Evolutionary conservation across 768 basidiomycete species (phyloP).

Genomic region (Suillus occidentalis): DNA sequence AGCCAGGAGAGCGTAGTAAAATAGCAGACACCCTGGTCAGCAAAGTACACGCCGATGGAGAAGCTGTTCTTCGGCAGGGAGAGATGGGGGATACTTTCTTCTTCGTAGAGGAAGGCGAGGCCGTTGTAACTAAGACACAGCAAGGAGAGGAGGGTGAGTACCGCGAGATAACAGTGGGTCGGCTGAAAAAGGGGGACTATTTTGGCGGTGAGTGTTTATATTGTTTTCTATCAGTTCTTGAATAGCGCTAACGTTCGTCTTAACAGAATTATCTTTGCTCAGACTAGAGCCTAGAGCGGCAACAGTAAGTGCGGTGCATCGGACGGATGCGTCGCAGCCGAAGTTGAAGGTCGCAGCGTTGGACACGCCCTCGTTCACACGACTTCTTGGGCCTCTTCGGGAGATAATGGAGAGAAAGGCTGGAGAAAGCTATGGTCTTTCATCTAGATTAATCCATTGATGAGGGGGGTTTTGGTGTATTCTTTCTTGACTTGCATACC

Average conservation of each 20-base stretch:
- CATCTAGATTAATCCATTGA: slow-evolving; percentile 34
- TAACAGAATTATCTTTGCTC: slow-evolving; percentile 84
- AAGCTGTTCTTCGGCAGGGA: slow-evolving; percentile 87
- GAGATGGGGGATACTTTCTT: slow-evolving; percentile 98
- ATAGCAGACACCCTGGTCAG: slow-evolving; percentile 95
- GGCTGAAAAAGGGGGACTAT: slow-evolving; percentile 89
- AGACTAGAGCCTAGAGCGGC: slow-evolving; percentile 90
- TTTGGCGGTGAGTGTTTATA: slow-evolving; percentile 79
- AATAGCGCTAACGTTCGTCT: slow-evolving; percentile 11
- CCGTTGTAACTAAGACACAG: slow-evolving; percentile 78
- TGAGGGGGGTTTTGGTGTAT: not conserved
- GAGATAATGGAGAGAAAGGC: slow-evolving; percentile 92
- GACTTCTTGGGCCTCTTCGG: slow-evolving; percentile 86
- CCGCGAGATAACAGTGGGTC: slow-evolving; percentile 71
- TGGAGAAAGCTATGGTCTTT: slow-evolving; percentile 65
- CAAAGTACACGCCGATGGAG: slow-evolving; percentile 76
- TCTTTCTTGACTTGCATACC: slow-evolving; percentile 2
- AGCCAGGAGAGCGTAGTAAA: slow-evolving; percentile 89
- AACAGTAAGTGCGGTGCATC: slow-evolving; percentile 81
- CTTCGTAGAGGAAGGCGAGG: slow-evolving; percentile 94
- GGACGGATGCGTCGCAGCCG: slow-evolving; percentile 42
- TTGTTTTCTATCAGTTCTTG: not conserved
- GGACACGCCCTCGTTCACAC: slow-evolving; percentile 91
- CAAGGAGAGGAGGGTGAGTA: slow-evolving; percentile 55
- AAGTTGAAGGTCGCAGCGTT: slow-evolving; percentile 93